Evolutionary conservation across 352 stramenopile genomes (phyloP).

Genomic region (Phytopythium vexans): DNA sequence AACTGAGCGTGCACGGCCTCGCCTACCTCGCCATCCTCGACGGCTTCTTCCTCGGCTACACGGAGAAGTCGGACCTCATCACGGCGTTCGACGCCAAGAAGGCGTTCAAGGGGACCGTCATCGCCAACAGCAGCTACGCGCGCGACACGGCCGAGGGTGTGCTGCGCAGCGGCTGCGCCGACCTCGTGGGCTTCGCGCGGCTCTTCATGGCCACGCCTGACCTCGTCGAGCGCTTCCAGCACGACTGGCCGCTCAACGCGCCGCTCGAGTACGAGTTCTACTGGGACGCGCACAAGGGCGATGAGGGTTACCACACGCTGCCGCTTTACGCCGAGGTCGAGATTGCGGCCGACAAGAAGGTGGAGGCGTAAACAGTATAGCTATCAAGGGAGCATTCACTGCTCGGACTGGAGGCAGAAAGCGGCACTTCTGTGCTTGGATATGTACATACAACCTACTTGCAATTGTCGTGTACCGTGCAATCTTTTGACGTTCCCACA

Average conservation of each 20-base stretch:
- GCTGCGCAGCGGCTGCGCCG: slow-evolving; percentile 22
- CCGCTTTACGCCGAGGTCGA: too few species aligned
- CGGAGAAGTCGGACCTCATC: slow-evolving; percentile 15
- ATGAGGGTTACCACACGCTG: slow-evolving; percentile 16
- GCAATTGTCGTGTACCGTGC: too few species aligned
- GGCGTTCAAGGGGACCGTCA: slow-evolving; percentile 28
- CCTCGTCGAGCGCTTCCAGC: slow-evolving; percentile 25
- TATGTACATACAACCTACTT: too few species aligned
- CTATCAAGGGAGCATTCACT: too few species aligned
- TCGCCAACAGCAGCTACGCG: slow-evolving; percentile 33
- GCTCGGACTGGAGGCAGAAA: too few species aligned
- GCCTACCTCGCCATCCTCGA: slow-evolving; percentile 28
- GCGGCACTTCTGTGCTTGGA: too few species aligned
- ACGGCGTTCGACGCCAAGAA: slow-evolving; percentile 27
- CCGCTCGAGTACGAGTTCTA: slow-evolving; percentile 16
- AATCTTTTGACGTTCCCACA: too few species aligned
- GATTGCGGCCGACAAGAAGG: too few species aligned
- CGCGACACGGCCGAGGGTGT: slow-evolving; percentile 25
- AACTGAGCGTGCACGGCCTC: slow-evolving; percentile 16
- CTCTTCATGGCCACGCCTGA: slow-evolving; percentile 59
- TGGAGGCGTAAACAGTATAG: not conserved
- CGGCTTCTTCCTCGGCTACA: slow-evolving; percentile 13
- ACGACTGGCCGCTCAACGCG: slow-evolving; percentile 15
- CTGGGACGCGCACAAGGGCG: slow-evolving; percentile 17
- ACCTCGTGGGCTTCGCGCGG: slow-evolving; percentile 44